Base-by-base conservation (phyloP, 2,329 filamentous ascomycete species). In the Paramyrothecium roridum region DNA sequence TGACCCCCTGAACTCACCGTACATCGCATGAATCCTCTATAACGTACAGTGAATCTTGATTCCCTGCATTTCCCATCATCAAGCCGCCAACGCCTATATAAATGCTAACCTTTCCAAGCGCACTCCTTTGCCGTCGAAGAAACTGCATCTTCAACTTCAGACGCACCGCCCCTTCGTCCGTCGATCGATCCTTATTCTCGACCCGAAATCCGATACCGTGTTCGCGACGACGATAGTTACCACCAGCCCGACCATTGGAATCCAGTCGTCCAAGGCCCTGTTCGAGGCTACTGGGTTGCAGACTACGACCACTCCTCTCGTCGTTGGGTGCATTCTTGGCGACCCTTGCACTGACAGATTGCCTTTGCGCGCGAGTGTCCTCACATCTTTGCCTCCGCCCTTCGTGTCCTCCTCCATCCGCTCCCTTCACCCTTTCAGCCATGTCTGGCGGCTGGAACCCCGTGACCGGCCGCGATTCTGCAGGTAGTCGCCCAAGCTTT, bases 371-470 rank as follows among this genome's bases (percentile, higher is more conserved):
- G 37, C 37, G 37, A 43, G 26, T 10, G 26, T 30, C 26, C 26
- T 4, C 37, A 6, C 13, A 13, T 43, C 37, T 2, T 19, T 22
- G 8, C 46, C 19, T n/a, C 33, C 26, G 26, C 26, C 10, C 26
- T 10, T 10, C 26, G n/a, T n/a, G 16, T 34, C 20, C 23, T n/a
- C 20, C 34, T 8, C 48, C 1, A 8, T 37, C 56, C 40, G 17
- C 22, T 26, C 37, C n/a, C 40, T 17, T 20, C 45, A 43, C 37
- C 13, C 7, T 17, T 43, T 13, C n/a, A 23, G 58, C 16, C 12
- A 75, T 75, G 72, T 67, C 72, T 50, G 67, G 68, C 45, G 72
- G 73, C 40, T 75, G 72, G 71, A 76, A 77, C 55, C 73, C 73
- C 4, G 55, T 71, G 16, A 67, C 68, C 34, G 68, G 75, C 20